Conservation (phyloP, 2,329 filamentous ascomycete species). For the Colletotrichum camelliae region DNA sequence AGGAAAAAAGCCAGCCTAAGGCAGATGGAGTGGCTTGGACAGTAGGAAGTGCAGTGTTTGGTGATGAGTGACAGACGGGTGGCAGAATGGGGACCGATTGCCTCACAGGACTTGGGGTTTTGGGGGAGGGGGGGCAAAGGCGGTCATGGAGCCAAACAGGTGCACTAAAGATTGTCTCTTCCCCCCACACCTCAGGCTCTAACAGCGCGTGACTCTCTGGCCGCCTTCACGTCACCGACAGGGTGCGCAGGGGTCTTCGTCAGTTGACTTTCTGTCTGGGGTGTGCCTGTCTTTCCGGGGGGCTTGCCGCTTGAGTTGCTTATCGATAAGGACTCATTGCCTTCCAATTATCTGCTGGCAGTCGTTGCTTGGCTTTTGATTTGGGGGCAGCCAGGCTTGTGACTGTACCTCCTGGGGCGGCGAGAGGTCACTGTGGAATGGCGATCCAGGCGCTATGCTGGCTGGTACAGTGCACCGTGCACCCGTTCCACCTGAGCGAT, state of each 20-base stretch:
- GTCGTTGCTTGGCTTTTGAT: neutral
- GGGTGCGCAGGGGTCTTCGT: slow-evolving; percentile 14
- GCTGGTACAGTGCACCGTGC: neutral
- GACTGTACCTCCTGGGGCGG: neutral
- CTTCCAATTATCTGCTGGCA: neutral
- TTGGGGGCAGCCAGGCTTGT: neutral
- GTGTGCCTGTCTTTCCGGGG: neutral
- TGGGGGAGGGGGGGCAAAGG: neutral
- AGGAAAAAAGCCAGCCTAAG: neutral
- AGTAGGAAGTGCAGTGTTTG: neutral
- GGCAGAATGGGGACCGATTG: neutral
- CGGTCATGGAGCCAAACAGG: neutral
- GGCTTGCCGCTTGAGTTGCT: neutral
- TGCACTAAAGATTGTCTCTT: slow-evolving; percentile 7
- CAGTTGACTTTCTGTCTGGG: slow-evolving; percentile 13
- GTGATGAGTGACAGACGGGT: slow-evolving; percentile 2
- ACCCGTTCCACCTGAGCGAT: slow-evolving; percentile 14
- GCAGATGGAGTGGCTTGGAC: neutral
- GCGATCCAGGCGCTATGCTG: neutral
- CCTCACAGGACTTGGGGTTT: neutral
- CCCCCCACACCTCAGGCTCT: slow-evolving; percentile 4
- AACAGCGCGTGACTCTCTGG: slow-evolving; percentile 21
- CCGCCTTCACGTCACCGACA: slow-evolving; percentile 19
- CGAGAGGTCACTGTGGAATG: neutral
- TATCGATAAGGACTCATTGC: slow-evolving; percentile 10